Conservation (phyloP, 306 rosid species). For the Mimosa bimucronata region DNA sequence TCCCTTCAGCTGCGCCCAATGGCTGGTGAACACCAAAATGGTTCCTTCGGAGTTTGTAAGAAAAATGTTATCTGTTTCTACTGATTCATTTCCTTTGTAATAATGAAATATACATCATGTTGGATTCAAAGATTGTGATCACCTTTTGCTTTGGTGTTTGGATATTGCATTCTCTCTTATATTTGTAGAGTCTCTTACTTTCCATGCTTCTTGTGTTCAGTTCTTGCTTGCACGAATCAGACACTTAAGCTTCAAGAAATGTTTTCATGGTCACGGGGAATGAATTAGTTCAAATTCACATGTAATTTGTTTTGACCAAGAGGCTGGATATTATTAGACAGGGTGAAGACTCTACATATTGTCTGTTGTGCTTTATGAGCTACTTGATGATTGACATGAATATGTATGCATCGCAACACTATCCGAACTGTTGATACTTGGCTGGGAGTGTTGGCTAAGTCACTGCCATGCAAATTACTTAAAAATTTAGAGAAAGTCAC, state of each 20-base stretch:
- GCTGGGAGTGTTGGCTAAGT: background rate
- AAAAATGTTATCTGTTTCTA: background rate
- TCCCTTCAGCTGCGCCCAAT: background rate
- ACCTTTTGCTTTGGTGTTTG: background rate
- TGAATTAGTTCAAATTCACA: background rate
- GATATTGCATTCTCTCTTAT: background rate
- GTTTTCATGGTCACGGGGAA: background rate
- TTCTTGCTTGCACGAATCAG: no score
- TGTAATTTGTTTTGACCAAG: background rate
- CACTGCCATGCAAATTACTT: constrained; percentile 5
- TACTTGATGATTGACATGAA: background rate
- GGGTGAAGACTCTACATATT: background rate
- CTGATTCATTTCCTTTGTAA: background rate
- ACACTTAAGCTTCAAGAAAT: no score
- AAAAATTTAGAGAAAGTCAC: no score
- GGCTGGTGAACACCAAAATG: background rate
- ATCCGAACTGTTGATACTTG: background rate
- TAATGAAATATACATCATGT: background rate
- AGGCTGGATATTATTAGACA: background rate
- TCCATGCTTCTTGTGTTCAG: background rate
- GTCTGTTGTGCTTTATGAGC: background rate
- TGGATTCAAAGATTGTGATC: background rate
- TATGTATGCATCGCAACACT: no score
- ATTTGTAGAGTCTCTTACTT: background rate
- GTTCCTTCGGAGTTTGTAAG: background rate